phyloP scores from a whole-genome alignment of 495 filamentous ascomycete genomes.

The Glonium stellatum region DNA sequence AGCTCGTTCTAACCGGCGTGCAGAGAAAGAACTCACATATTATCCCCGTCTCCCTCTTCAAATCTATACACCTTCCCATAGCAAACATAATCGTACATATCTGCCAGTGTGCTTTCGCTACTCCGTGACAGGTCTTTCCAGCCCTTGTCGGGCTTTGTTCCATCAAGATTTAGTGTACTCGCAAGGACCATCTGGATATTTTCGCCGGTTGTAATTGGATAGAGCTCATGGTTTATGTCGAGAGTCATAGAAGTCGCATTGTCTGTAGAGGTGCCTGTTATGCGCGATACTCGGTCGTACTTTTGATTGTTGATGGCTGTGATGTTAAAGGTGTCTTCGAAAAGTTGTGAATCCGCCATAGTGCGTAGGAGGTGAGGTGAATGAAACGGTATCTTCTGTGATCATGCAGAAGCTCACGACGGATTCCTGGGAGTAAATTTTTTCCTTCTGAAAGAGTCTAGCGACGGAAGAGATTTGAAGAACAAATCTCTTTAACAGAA shows the following conservation, averaged over 20 bases:
- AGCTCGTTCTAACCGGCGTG: background rate
- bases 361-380: background rate
- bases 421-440: background rate
- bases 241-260: slow-evolving; percentile 67
- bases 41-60: slow-evolving; percentile 75
- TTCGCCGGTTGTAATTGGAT: slow-evolving; percentile 65
- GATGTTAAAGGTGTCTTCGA: slow-evolving; percentile 85
- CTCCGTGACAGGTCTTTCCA: slow-evolving; percentile 67
- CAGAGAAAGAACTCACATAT: slow-evolving; percentile 60
- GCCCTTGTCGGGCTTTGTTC: slow-evolving; percentile 62
- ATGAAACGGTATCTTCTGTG: background rate
- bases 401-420: background rate
- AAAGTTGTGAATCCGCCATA: slow-evolving; percentile 68
- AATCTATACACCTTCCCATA: slow-evolving; percentile 97
- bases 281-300: slow-evolving; percentile 89
- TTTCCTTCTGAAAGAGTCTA: background rate
- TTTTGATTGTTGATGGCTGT: slow-evolving; percentile 69
- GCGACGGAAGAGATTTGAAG: too few species aligned
- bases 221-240: slow-evolving; percentile 92
- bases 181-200: slow-evolving; percentile 72
- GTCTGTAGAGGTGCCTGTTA: slow-evolving; percentile 64
- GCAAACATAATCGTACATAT: slow-evolving; percentile 95
- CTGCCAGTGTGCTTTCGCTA: slow-evolving; percentile 72
- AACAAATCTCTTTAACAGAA: too few species aligned
- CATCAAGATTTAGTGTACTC: slow-evolving; percentile 77